Evolutionary conservation across 2,329 filamentous ascomycete genomes (phyloP), one percentile per base, ranked within the genome.

Genomic region (Drechslerella dactyloides): DNA sequence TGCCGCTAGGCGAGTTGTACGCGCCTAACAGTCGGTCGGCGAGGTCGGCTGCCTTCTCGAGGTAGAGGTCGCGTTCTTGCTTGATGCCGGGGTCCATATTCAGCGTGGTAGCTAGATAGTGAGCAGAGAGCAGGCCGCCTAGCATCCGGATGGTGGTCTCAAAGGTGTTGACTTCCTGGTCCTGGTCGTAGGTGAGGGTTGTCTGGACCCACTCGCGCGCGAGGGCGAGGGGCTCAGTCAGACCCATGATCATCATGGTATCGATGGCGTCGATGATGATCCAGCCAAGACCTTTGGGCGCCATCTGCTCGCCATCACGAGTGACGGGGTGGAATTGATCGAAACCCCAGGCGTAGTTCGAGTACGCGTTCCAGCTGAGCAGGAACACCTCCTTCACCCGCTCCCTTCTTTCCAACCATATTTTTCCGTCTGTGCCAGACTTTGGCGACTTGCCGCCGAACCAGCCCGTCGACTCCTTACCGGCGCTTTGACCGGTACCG

Each of bases 141-240:
- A 99, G 83, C 93, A 97, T 97, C 58, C 94, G 90, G 76, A 97
- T 97, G 0, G 93, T 97, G 6, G 93, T 97, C 82, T 99, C 94
- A 76, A 97, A 99, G 0, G 92, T 97, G 79, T 92, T 97, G 63
- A 99, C 93, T 78, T 97, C 91, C 79, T 97, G 92, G 77, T 97
- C 85, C 79, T 96, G 91, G 70, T 97, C 88, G 81, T 96, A 97
- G 10, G 87, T 88, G 74, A 97, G 81, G 6, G 87, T 87, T 2
- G 87, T 88, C 1, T 90, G 84, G 53, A 99, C 87, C 94, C 94
- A 99, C 78, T 96, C 86, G 63, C 93, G 85, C 27, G 94, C 93
- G 77, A 96, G 88, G 40, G 87, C 85, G 42, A 99, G 84, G 73
- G 93, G 88, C 33, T 87, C 89, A 13, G 93, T 97, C 74, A 96